Evolutionary conservation across 345 rosid genomes (phyloP), one percentile per base, ranked within the genome.

Genomic region (Kandelia obovata): DNA sequence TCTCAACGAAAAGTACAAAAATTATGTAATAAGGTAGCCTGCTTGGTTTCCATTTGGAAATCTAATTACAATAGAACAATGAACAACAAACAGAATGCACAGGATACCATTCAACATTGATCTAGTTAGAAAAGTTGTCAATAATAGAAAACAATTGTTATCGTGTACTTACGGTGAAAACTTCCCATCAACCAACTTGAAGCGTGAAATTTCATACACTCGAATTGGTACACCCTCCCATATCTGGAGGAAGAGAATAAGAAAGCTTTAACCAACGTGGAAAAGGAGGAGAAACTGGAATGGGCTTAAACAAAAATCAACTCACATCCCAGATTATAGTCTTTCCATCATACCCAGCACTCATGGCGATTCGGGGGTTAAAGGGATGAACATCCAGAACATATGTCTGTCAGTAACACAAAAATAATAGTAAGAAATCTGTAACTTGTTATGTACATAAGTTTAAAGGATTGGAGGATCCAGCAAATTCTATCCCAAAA

Each of bases 251-350:
- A 64, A 72, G 67, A 53, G 75, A 60, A 53, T 76, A 60, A 69
- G 65, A 58, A 57, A 46, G 47, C 62, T 49, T 21, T 65, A 66
- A 75, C 46, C 72, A 53, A 58, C 16, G 67, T 55, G 58, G 27
- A 72, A 75, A 26, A 59, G 59, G 35, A 1, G 32, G 21, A 70
- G 71, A 77, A 60, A 65, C 60, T 65, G 59, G 10, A 57, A 46
- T 62, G 31, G 21, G 43, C 60, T 58, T 39, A 28, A 65, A 73
- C 68, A 76, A 76, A 74, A 25, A 65, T 23, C 73, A 77, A 89
- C 99, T 86, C 82, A 96, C 99, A 84, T 96, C 99, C 99, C 99
- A 96, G 66, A 96, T 85, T 62, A 96, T 96, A 28, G 93, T 89
- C 83, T 79, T 86, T 67, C 98, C 99, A 75, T 96, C 99, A 79